phyloP scores from a whole-genome alignment of 2,329 filamentous ascomycete species.

The Ophiostoma himal-ulmi region DNA sequence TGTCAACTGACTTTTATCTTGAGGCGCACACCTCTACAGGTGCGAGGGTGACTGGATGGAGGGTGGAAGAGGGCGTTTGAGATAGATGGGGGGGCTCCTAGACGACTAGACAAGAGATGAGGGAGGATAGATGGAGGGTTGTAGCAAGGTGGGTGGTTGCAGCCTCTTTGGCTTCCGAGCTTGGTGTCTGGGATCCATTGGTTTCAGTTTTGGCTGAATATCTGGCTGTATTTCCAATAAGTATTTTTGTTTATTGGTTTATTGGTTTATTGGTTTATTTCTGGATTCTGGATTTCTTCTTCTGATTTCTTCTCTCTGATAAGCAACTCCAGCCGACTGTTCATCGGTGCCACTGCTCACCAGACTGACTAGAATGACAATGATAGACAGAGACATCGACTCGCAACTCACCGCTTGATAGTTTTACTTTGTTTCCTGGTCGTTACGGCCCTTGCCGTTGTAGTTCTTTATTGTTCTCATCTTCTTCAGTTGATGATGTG shows the following conservation, averaged over 20 bases:
- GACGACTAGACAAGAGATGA: too few relatives aligned
- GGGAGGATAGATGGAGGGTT: too few relatives aligned
- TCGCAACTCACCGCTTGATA: background rate
- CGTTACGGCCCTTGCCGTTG: background rate
- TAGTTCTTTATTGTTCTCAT: background rate
- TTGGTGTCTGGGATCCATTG: background rate
- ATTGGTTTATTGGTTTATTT: background rate
- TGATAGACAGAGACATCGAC: background rate
- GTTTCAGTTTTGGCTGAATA: background rate
- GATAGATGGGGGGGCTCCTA: background rate
- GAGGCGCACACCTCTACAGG: background rate
- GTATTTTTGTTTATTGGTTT: background rate
- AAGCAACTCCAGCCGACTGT: background rate
- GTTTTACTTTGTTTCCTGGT: background rate
- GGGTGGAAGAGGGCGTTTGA: background rate
- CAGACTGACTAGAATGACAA: background rate
- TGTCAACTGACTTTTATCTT: slow-evolving; percentile 1
- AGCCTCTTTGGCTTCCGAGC: background rate
- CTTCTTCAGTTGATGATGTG: background rate
- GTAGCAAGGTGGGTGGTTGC: background rate
- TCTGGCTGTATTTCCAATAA: too few relatives aligned
- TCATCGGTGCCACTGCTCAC: background rate
- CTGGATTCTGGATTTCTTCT: background rate
- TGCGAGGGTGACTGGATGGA: background rate
- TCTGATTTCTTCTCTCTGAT: background rate